These are phyloP conservation scores for Mortierella sp. DNA, from an alignment of 371 early-diverging fungal species.

Conservation along the genomic window DNA sequence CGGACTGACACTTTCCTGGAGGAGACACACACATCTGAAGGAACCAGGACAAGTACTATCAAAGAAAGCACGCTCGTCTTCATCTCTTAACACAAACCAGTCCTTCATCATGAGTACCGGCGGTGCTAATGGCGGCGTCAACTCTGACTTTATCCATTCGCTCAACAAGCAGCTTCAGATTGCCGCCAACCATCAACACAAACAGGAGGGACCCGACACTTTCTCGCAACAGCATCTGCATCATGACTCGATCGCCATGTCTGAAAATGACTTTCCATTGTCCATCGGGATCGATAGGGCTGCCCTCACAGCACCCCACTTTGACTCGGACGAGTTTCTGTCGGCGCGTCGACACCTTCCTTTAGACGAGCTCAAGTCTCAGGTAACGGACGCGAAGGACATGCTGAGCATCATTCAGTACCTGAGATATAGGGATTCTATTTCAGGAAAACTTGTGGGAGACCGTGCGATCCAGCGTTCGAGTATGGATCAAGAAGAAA, in stretches of 20 bases:
- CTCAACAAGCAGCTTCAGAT: conserved; percentile 46
- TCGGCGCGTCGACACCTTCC: conserved; percentile 75
- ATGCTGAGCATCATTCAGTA: background rate
- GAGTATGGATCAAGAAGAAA: background rate
- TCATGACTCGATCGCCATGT: conserved; percentile 2
- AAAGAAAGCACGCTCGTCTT: too few species aligned
- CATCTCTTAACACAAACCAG: too few species aligned
- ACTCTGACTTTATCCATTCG: conserved; percentile 42
- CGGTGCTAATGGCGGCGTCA: conserved; percentile 12
- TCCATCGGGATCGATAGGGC: conserved; percentile 60
- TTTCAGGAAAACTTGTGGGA: too few species aligned
- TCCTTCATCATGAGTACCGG: too few species aligned
- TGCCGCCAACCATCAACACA: conserved; percentile 24
- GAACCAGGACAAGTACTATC: too few species aligned
- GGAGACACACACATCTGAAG: too few species aligned
- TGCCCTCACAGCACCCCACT: conserved; percentile 61
- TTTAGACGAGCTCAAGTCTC: conserved; percentile 72
- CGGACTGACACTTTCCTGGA: too few species aligned
- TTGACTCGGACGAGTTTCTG: conserved; percentile 71
- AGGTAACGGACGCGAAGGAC: conserved; percentile 38
- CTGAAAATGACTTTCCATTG: conserved; percentile 37
- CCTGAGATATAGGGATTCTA: background rate
- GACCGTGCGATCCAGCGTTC: background rate
- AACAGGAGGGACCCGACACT: conserved; percentile 17
- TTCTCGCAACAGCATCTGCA: background rate